These are phyloP conservation scores for Suhomyces bribrorum DNA, from an alignment of 1,139 yeast genomes.

Conservation along the genomic window DNA sequence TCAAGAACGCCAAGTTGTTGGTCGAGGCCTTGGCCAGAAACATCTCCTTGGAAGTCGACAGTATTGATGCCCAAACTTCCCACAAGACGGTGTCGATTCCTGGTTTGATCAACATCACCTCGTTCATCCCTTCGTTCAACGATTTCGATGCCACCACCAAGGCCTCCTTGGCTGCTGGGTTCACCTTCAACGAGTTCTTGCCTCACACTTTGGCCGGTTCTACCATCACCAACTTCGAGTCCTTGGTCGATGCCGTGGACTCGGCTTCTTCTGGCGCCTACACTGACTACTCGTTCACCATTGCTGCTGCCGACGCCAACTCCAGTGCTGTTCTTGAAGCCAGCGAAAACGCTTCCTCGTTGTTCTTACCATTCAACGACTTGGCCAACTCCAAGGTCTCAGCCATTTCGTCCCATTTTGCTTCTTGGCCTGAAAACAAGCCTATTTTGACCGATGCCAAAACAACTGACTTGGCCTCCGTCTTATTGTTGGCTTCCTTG, in stretches of 20 bases:
- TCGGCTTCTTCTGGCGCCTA: slow-evolving; percentile 59
- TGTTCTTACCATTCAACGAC: slow-evolving; percentile 80
- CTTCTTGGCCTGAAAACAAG: slow-evolving; percentile 80
- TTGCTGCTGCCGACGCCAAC: slow-evolving; percentile 80
- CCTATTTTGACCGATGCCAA: slow-evolving; percentile 92
- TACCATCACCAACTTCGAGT: slow-evolving; percentile 61
- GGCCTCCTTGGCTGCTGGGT: slow-evolving; percentile 79
- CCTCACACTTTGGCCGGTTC: slow-evolving; percentile 71
- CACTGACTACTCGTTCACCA: slow-evolving; percentile 80
- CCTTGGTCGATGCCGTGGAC: slow-evolving; percentile 65
- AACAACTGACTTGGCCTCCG: slow-evolving; percentile 88
- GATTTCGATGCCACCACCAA: slow-evolving; percentile 69
- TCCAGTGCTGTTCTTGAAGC: slow-evolving; percentile 62
- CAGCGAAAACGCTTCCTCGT: slow-evolving; percentile 69
- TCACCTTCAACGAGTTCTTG: slow-evolving; percentile 79
- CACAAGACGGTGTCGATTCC: slow-evolving; percentile 82
- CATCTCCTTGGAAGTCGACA: slow-evolving; percentile 65
- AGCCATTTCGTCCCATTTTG: slow-evolving; percentile 74
- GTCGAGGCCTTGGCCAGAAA: slow-evolving; percentile 88
- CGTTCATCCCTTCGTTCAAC: slow-evolving; percentile 72
- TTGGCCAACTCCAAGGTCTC: slow-evolving; percentile 70
- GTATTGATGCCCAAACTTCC: slow-evolving; percentile 87
- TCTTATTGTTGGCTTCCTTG: slow-evolving; percentile 84
- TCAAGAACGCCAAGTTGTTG: slow-evolving; percentile 93
- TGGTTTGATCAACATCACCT: slow-evolving; percentile 80